Conservation (phyloP, 2,329 filamentous ascomycete species). For the Dactylonectria estremocensis region DNA sequence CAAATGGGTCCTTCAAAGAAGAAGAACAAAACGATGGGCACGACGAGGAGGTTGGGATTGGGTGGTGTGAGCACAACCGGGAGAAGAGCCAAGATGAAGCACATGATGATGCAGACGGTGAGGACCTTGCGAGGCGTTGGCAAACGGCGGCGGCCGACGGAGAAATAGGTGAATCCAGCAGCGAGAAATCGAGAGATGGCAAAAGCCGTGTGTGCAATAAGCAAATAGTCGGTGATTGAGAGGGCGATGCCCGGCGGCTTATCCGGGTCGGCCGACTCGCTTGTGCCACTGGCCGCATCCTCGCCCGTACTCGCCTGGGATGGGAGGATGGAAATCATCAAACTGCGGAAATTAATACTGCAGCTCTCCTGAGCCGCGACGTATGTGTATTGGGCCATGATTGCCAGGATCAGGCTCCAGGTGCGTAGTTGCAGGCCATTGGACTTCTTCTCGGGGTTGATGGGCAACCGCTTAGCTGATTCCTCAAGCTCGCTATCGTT, state of each 20-base stretch:
- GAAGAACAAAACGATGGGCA: constrained; percentile 79
- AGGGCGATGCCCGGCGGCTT: constrained; percentile 64
- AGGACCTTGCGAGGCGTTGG: constrained; percentile 81
- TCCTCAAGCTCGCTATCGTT: constrained; percentile 69
- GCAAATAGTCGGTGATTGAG: constrained; percentile 75
- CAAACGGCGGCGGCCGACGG: constrained; percentile 62
- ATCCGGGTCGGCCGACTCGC: constrained; percentile 51
- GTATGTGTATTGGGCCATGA: constrained; percentile 84
- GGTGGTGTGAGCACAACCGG: constrained; percentile 61
- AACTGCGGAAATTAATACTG: constrained; percentile 72
- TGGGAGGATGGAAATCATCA: constrained; percentile 62
- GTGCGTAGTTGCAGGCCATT: constrained; percentile 69
- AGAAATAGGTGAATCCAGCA: constrained; percentile 73
- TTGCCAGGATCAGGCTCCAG: constrained; percentile 76
- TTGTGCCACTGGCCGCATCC: constrained; percentile 41
- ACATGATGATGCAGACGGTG: constrained; percentile 71
- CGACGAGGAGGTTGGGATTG: constrained; percentile 65
- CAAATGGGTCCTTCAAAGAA: constrained; percentile 89
- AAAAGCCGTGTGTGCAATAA: constrained; percentile 81
- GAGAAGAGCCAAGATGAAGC: constrained; percentile 70
- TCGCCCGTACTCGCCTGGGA: constrained; percentile 39
- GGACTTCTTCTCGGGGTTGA: constrained; percentile 66
- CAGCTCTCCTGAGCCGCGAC: constrained; percentile 80
- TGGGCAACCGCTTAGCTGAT: constrained; percentile 63
- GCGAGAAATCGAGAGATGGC: constrained; percentile 81